Evolutionary conservation across 176 grass and related monocot genomes (phyloP).

Genomic region (Rhynchospora tenuis): DNA sequence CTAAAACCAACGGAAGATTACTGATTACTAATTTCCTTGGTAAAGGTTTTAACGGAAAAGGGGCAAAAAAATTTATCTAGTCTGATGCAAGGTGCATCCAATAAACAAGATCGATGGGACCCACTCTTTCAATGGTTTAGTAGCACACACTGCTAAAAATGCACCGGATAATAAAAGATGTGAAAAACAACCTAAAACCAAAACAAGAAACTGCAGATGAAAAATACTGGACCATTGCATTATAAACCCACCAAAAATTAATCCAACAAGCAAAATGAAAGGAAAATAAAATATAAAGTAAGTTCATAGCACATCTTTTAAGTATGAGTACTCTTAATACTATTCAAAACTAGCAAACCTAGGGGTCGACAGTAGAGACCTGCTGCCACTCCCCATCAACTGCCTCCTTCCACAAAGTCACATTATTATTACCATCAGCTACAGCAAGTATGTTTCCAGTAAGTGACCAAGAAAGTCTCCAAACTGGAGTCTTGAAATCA

Average conservation of each 20-base stretch:
- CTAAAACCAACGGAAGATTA: too few species aligned
- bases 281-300: neutral
- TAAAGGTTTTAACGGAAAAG: too few species aligned
- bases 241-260: neutral
- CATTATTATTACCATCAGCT: constrained; percentile 60
- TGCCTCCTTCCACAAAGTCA: constrained; percentile 66
- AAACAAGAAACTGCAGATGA: neutral
- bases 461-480: constrained; percentile 65
- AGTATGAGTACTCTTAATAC: neutral
- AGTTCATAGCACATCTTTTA: neutral
- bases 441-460: constrained; percentile 68
- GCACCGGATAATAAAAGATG: neutral
- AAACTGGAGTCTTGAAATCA: constrained; percentile 65
- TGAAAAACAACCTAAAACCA: neutral
- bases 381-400: constrained; percentile 76
- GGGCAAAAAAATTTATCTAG: too few species aligned
- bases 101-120: too few species aligned
- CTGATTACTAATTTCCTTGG: too few species aligned
- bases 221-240: neutral
- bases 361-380: constrained; percentile 62
- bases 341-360: constrained; percentile 3
- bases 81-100: too few species aligned
- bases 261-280: neutral
- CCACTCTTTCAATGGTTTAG: neutral
- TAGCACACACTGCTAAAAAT: neutral